Evolutionary conservation across 352 stramenopile genomes (phyloP).

Genomic region (Pythium angustatum): DNA sequence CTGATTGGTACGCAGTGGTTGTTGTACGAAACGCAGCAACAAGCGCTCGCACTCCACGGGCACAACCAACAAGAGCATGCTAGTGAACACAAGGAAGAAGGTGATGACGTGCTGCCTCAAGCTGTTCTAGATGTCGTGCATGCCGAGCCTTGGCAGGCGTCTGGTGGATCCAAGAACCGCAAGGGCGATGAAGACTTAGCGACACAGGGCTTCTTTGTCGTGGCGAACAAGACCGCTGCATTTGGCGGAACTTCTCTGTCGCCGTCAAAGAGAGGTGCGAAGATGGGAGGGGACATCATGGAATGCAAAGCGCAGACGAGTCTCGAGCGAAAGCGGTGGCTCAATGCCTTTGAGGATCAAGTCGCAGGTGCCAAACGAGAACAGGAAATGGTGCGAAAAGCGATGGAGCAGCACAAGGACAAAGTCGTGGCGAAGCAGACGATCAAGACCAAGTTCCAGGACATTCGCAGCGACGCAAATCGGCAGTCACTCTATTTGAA

Average conservation of each 20-base stretch:
- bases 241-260: background rate
- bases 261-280: background rate
- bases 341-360: conserved; percentile 66
- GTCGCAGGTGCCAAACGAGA: conserved; percentile 35
- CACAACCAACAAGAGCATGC: conserved; percentile 24
- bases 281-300: conserved; percentile 29
- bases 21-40: conserved; percentile 64
- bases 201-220: conserved; percentile 29
- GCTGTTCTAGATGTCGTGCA: conserved; percentile 59
- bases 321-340: conserved; percentile 69
- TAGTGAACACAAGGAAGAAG: conserved; percentile 11
- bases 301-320: conserved; percentile 59
- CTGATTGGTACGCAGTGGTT: conserved; percentile 72
- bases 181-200: conserved; percentile 26
- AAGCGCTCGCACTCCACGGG: conserved; percentile 39
- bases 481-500: conserved; percentile 47
- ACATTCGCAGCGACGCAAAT: conserved; percentile 47
- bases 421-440: conserved; percentile 40
- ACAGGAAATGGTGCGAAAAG: conserved; percentile 37
- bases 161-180: background rate
- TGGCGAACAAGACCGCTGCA: conserved; percentile 19
- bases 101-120: conserved; percentile 32
- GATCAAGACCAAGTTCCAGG: conserved; percentile 55
- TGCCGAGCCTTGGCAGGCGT: conserved; percentile 23
- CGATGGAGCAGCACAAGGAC: conserved; percentile 41